Evolutionary conservation across 2,329 filamentous ascomycete species (phyloP).

Genomic region (Thermomyces lanuginosus): DNA sequence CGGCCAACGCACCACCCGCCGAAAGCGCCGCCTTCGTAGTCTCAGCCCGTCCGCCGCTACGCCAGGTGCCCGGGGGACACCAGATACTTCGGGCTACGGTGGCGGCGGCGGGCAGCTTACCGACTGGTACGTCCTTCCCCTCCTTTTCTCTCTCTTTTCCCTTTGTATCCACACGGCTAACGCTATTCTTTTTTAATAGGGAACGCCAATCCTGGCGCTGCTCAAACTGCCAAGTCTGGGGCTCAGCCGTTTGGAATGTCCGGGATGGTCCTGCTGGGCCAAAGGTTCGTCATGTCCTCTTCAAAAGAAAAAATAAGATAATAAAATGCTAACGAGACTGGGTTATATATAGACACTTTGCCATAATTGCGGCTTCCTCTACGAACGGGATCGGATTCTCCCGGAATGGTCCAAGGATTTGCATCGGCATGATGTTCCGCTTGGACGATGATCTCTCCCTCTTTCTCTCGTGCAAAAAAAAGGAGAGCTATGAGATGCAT

Average conservation of each 20-base stretch:
- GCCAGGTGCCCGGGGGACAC: conserved; percentile 59
- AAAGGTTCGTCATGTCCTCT: conserved; percentile 43
- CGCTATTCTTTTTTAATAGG: conserved; percentile 18
- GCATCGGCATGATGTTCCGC: conserved; percentile 35
- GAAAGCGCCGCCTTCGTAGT: conserved; percentile 83
- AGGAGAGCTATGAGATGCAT: no score
- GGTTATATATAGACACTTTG: conserved; percentile 62
- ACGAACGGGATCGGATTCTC: conserved; percentile 70
- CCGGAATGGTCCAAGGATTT: conserved; percentile 61
- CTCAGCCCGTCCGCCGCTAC: conserved; percentile 61
- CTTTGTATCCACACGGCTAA: neutral
- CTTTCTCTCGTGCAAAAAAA: no score
- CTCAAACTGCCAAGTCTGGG: conserved; percentile 72
- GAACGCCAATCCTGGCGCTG: conserved; percentile 80
- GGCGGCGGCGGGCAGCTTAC: conserved; percentile 47
- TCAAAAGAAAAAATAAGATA: no score
- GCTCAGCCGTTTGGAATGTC: conserved; percentile 84
- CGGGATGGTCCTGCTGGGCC: conserved; percentile 75
- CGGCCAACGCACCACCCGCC: conserved; percentile 74
- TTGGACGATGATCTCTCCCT: no score
- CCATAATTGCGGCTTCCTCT: conserved; percentile 81
- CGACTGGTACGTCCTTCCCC: conserved; percentile 34
- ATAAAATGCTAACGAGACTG: conserved; percentile 1
- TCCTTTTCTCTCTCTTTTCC: neutral
- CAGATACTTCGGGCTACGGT: conserved; percentile 59